Evolutionary conservation across 352 stramenopile species (phyloP).

Genomic region (Phytophthora brassicae): DNA sequence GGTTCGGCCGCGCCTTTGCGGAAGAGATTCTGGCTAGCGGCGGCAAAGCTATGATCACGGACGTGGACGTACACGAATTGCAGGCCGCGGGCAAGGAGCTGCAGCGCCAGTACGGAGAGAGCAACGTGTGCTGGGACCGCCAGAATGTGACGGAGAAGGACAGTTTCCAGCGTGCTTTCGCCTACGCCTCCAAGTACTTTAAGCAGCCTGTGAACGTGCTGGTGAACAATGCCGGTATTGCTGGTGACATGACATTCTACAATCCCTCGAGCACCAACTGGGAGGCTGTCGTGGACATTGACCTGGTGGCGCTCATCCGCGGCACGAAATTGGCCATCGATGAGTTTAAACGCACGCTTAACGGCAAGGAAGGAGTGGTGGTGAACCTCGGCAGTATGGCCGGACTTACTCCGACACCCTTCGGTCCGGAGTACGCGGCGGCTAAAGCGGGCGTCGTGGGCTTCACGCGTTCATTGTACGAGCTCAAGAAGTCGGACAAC

Average conservation of each 20-base stretch:
- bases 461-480: constrained; percentile 69
- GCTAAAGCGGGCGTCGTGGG: constrained; percentile 76
- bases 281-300: constrained; percentile 73
- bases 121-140: constrained; percentile 60
- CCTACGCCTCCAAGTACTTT: constrained; percentile 63
- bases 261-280: constrained; percentile 40
- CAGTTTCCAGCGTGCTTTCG: constrained; percentile 64
- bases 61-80: constrained; percentile 67
- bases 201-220: constrained; percentile 64
- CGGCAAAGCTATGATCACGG: constrained; percentile 76
- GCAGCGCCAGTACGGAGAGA: constrained; percentile 46
- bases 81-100: constrained; percentile 61
- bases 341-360: constrained; percentile 61
- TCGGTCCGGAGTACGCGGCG: constrained; percentile 67
- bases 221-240: constrained; percentile 83
- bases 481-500: constrained; percentile 63
- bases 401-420: constrained; percentile 49
- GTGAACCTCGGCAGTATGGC: constrained; percentile 76
- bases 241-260: constrained; percentile 55
- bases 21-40: constrained; percentile 50
- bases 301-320: constrained; percentile 68
- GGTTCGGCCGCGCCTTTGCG: constrained; percentile 70
- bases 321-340: constrained; percentile 65
- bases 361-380: constrained; percentile 63
- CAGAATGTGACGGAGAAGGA: constrained; percentile 74